Conservation (phyloP, 257 asterid genomes). For the Nicotiana otophora region DNA sequence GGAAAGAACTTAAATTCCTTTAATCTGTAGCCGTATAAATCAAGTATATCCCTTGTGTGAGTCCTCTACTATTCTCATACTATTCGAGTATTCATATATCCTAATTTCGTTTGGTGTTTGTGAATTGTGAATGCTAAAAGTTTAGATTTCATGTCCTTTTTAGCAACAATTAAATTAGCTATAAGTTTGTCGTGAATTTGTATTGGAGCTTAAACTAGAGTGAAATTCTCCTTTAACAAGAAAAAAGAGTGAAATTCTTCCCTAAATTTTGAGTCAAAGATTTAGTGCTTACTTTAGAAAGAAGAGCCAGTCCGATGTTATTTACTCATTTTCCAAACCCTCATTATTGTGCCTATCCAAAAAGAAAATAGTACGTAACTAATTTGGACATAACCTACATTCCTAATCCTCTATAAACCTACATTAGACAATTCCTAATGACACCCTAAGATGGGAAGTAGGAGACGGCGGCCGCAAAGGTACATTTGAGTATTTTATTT, state of each 20-base stretch:
- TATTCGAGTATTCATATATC: too few species aligned
- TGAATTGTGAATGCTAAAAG: too few species aligned
- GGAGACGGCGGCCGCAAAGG: constrained; percentile 23
- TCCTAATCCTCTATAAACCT: neutral
- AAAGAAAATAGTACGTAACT: neutral
- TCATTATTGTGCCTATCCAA: neutral
- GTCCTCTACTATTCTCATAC: too few species aligned
- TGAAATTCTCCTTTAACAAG: too few species aligned
- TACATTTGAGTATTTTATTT: constrained; percentile 5
- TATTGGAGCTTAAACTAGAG: neutral
- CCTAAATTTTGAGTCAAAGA: too few species aligned
- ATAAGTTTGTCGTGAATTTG: neutral
- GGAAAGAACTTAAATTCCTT: neutral
- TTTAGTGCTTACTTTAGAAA: neutral
- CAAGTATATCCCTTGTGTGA: too few species aligned
- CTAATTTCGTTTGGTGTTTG: too few species aligned
- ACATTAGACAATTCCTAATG: neutral
- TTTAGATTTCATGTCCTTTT: too few species aligned
- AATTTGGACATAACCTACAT: neutral
- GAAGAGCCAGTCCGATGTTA: neutral
- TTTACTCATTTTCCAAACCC: neutral
- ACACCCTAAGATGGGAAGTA: neutral
- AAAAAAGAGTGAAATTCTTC: too few species aligned
- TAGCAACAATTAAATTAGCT: too few species aligned
- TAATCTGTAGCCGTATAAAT: too few species aligned